Conservation (phyloP, 2,329 filamentous ascomycete species). For the Aulographum hederae region DNA sequence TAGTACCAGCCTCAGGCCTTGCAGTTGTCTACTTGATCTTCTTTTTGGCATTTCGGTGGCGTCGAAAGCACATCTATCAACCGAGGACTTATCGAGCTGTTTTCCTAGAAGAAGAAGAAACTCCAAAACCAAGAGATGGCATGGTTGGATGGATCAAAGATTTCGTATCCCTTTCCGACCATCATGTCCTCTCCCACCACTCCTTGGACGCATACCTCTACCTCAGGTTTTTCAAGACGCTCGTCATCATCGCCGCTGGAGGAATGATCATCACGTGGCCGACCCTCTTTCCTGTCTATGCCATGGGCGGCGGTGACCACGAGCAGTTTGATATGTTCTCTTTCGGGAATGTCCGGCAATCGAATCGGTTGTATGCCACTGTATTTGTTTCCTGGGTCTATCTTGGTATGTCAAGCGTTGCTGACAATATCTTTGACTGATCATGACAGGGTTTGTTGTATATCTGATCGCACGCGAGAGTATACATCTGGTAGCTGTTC, state of each 20-base stretch:
- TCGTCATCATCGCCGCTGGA: constrained; percentile 22
- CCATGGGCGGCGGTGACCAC: constrained; percentile 18
- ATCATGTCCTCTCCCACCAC: constrained; percentile 27
- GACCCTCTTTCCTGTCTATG: constrained; percentile 27
- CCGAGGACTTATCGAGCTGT: constrained; percentile 8
- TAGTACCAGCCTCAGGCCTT: constrained; percentile 26
- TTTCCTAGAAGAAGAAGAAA: constrained; percentile 8
- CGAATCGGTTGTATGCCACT: no score
- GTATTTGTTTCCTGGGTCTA: no score
- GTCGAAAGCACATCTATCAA: constrained; percentile 19
- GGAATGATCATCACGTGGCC: constrained; percentile 26
- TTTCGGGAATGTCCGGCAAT: constrained; percentile 19
- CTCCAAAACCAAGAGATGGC: constrained; percentile 23
- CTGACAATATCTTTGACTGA: no score
- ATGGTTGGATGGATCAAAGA: constrained; percentile 35
- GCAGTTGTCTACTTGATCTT: constrained; percentile 23
- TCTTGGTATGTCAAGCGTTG: no score
- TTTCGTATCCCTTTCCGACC: constrained; percentile 23
- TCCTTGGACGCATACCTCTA: constrained; percentile 30
- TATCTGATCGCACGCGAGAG: constrained; percentile 26
- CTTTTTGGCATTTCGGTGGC: constrained; percentile 28
- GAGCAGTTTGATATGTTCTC: constrained; percentile 19
- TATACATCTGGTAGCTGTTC: constrained; percentile 26
- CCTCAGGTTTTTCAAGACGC: constrained; percentile 26
- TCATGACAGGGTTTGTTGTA: no score